A percentile compares a stretch with the other conserved stretches of the same genome.
Conservation (phyloP, 768 basidiomycete species). For the Obba rivulosa region DNA sequence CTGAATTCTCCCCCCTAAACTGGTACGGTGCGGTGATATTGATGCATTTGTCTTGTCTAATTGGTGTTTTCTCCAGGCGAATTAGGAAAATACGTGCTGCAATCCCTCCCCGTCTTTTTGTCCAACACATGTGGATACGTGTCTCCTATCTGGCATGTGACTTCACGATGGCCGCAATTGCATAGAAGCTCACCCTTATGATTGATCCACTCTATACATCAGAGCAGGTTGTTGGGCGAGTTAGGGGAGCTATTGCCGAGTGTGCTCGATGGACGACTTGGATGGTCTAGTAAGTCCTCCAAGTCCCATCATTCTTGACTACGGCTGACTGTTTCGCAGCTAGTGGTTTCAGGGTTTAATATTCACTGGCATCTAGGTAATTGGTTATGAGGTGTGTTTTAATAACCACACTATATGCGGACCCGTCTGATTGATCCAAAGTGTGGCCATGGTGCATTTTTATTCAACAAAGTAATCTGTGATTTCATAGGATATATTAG, state of each 20-base stretch:
- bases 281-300: slow-evolving; percentile 33
- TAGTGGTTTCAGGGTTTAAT: slow-evolving; percentile 57
- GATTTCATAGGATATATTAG: slow-evolving; percentile 40
- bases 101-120: slow-evolving; percentile 47
- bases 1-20: no score
- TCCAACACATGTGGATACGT: slow-evolving; percentile 43
- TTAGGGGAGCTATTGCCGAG: slow-evolving; percentile 20
- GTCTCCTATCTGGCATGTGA: slow-evolving; percentile 42
- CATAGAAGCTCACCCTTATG: slow-evolving; percentile 41
- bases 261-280: slow-evolving; percentile 36
- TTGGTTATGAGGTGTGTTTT: slow-evolving; percentile 48
- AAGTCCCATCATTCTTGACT: background rate
- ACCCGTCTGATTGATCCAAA: no score
- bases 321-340: slow-evolving; percentile 7
- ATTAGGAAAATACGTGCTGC: slow-evolving; percentile 44
- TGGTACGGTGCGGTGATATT: no score
- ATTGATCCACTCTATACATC: slow-evolving; percentile 39
- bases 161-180: slow-evolving; percentile 36
- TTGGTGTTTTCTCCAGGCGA: slow-evolving; percentile 23
- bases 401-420: no score
- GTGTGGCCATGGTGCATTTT: slow-evolving; percentile 50
- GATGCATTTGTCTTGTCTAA: no score
- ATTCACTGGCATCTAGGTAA: slow-evolving; percentile 56
- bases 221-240: slow-evolving; percentile 19
- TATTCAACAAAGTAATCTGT: slow-evolving; percentile 38